Conservation (phyloP, 345 rosid species). For the Noccaea bulbosa region DNA sequence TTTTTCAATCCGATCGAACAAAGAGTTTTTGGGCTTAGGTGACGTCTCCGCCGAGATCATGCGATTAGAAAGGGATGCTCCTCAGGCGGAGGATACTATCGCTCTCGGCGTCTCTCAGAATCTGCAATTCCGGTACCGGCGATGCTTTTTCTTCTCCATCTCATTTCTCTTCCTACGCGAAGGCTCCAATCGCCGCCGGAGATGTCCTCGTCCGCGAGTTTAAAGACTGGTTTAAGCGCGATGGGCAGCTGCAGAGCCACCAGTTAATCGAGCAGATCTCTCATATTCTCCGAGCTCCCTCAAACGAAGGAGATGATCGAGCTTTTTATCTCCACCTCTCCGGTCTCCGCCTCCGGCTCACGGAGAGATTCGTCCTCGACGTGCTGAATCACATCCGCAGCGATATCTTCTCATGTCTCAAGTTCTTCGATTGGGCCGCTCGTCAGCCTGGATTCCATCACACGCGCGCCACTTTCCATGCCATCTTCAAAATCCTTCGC, state of each 20-base stretch:
- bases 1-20: slow-evolving; percentile 26
- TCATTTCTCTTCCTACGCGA: slow-evolving; percentile 21
- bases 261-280: slow-evolving; percentile 51
- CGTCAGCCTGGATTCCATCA: slow-evolving; percentile 65
- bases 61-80: slow-evolving; percentile 40
- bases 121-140: slow-evolving; percentile 10
- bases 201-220: slow-evolving; percentile 50
- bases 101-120: slow-evolving; percentile 42
- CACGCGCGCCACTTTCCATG: slow-evolving; percentile 64
- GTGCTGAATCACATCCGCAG: slow-evolving; percentile 58
- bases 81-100: slow-evolving; percentile 46
- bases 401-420: slow-evolving; percentile 69
- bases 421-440: slow-evolving; percentile 95
- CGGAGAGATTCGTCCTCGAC: slow-evolving; percentile 60
- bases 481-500: slow-evolving; percentile 72
- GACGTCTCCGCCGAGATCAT: slow-evolving; percentile 41
- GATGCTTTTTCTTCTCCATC: neutral
- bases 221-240: slow-evolving; percentile 65
- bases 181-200: slow-evolving; percentile 31
- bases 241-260: slow-evolving; percentile 21
- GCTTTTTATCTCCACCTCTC: slow-evolving; percentile 49
- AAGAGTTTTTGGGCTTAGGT: slow-evolving; percentile 22
- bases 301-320: slow-evolving; percentile 40
- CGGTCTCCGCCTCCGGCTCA: slow-evolving; percentile 53
- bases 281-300: slow-evolving; percentile 38